A percentile compares a stretch with the other conserved stretches of the same genome.
Conservation (phyloP, 495 filamentous ascomycete species). For the Trichoderma gamsii region DNA sequence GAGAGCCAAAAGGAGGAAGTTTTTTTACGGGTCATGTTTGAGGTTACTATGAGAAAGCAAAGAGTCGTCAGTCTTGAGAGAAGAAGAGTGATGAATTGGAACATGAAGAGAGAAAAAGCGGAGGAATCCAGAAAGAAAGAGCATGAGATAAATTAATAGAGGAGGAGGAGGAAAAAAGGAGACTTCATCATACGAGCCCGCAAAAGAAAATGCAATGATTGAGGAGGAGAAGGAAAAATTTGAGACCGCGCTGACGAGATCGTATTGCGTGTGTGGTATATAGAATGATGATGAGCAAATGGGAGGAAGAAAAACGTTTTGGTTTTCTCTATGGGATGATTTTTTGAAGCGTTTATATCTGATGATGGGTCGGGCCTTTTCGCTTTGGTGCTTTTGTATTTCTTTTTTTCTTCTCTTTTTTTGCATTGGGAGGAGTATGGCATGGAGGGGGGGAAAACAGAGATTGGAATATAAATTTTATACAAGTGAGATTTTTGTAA, state of each 20-base stretch:
- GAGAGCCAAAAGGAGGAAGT: too few species aligned
- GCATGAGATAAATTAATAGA: not conserved
- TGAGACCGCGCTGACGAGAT: not conserved
- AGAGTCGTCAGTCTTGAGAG: too few species aligned
- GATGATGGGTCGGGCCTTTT: not conserved
- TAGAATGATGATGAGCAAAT: not conserved
- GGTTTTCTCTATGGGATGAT: too few species aligned
- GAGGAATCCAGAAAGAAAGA: not conserved
- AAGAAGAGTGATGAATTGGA: too few species aligned
- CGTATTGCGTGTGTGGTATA: not conserved
- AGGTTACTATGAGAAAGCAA: too few species aligned
- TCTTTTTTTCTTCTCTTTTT: not conserved
- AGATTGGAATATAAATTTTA: not conserved
- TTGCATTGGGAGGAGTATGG: constrained; percentile 8
- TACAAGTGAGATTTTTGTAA: not conserved
- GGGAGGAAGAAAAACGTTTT: not conserved
- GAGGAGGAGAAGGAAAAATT: not conserved
- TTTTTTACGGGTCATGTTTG: too few species aligned
- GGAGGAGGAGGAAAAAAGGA: too few species aligned
- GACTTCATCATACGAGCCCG: too few species aligned
- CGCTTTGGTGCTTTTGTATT: not conserved
- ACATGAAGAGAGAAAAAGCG: too few species aligned
- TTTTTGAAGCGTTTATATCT: too few species aligned
- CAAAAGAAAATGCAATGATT: too few species aligned
- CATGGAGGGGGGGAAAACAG: not conserved